Percentiles rank a stretch among this genome's conserved stretches.
phyloP scores from a whole-genome alignment of 192 early-diverging fungal genomes.

The Bifiguratus adelaidae region DNA sequence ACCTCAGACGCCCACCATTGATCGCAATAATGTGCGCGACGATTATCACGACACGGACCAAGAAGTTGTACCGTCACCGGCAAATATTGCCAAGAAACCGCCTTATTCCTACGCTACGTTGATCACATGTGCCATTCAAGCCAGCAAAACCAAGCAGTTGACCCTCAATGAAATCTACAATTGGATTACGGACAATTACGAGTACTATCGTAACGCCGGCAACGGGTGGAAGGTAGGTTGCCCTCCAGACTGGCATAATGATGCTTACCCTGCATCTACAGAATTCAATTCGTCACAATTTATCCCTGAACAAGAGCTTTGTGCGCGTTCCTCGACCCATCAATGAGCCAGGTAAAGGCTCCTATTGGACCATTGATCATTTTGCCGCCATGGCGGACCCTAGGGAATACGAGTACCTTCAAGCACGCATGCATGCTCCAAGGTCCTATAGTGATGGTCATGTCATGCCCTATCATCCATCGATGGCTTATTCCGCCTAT shows the following conservation, averaged over 20 bases:
- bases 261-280: too few species aligned
- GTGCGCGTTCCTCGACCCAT: conserved; percentile 63
- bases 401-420: neutral
- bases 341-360: conserved; percentile 80
- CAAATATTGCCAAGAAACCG: conserved; percentile 50
- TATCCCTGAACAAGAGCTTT: conserved; percentile 77
- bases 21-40: too few species aligned
- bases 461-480: too few species aligned
- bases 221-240: conserved; percentile 50
- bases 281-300: conserved; percentile 82
- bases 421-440: too few species aligned
- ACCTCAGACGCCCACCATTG: too few species aligned
- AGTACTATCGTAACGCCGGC: conserved; percentile 66
- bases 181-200: conserved; percentile 66
- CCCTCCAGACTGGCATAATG: too few species aligned
- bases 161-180: conserved; percentile 82
- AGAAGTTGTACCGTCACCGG: too few species aligned
- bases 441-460: too few species aligned
- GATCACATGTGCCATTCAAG: conserved; percentile 73
- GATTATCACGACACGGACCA: too few species aligned
- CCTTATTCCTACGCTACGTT: conserved; percentile 74
- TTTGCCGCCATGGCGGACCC: conserved; percentile 16
- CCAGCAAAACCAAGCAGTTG: conserved; percentile 50
- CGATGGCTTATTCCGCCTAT: too few species aligned
- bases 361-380: conserved; percentile 71